Evolutionary conservation across 2,329 filamentous ascomycete genomes (phyloP).

Genomic region (Polychaeton citri): DNA sequence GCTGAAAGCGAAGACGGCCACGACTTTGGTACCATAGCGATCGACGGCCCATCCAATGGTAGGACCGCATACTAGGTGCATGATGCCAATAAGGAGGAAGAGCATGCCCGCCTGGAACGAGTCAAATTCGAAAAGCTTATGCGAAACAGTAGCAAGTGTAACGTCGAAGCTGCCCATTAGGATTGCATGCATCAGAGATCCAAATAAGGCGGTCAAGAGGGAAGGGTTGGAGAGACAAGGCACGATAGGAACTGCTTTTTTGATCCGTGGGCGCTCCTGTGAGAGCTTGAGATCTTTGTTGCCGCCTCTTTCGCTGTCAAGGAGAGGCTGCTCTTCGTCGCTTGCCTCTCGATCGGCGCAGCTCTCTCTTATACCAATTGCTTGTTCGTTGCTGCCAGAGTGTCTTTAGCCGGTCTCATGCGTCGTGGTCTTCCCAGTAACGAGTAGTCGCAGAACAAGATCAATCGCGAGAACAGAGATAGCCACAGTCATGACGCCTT

Average conservation of each 20-base stretch:
- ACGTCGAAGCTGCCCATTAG: constrained; percentile 27
- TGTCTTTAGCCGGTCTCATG: constrained; percentile 27
- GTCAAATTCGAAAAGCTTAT: constrained; percentile 25
- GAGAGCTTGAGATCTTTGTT: no score
- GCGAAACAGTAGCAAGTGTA: constrained; percentile 27
- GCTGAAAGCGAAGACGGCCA: constrained; percentile 24
- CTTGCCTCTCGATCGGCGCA: no score
- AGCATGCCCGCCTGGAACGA: constrained; percentile 26
- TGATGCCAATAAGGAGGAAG: constrained; percentile 26
- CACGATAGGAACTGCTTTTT: no score
- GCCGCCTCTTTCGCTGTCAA: no score
- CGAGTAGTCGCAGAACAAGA: constrained; percentile 40
- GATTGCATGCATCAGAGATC: constrained; percentile 27
- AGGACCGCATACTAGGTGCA: constrained; percentile 27
- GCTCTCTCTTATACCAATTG: no score
- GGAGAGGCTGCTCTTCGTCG: no score
- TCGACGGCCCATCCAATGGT: constrained; percentile 31
- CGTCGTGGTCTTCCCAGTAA: constrained; percentile 46
- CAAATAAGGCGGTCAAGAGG: constrained; percentile 18
- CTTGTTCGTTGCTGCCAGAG: no score
- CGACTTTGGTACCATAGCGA: constrained; percentile 23
- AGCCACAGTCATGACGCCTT: constrained; percentile 42
- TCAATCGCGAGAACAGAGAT: constrained; percentile 43
- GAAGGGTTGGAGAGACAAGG: no score
- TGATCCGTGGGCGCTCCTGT: no score